Evolutionary conservation across 2,329 filamentous ascomycete genomes (phyloP), one percentile per base, ranked within the genome.

Genomic region (Xylaria sp.): DNA sequence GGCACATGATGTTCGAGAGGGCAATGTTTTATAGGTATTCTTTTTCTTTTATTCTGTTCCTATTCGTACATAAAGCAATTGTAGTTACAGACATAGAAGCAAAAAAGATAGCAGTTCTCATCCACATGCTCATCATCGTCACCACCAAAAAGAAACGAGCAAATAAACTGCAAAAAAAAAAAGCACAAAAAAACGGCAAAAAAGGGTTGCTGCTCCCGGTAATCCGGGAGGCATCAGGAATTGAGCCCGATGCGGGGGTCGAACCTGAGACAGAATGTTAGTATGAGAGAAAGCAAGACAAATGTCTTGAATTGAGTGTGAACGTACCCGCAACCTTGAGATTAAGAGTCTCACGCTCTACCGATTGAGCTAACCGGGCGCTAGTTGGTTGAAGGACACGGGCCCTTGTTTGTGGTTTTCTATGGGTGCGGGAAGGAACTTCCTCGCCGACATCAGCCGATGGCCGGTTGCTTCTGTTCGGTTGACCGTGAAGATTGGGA

Each of bases 281-380:
- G 42, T 16, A 46, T 6, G n/a, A 5, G 5, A 16, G 13, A n/a
- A 16, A 16, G 16, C 16, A 16, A 16, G 13, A 46, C 42, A n/a
- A 6, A 6, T n/a, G 42, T 46, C 42, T 16, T 46, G 11, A 46
- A 46, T n/a, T 1, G 16, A 16, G n/a, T 54, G 50, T 42, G 23
- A 18, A 59, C 60, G 57, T 35, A 71, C 69, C 69, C 68, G 67
- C 69, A 70, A 68, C 69, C 69, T 70, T 71, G 68, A 70, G 67
- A 82, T 80, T 78, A 78, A 79, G 84, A 87, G 84, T 86, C 84
- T 85, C 80, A 86, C 83, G 83, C 83, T 87, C 84, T 87, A 86
- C 82, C 81, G 81, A 84, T 85, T 85, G 82, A 85, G 82, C 82
- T 85, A 85, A 78, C 79, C 79, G 76, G 79, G 79, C 79, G 23